Base-by-base conservation (phyloP, 371 early-diverging fungal species). In the Rhizopus sp. region DNA sequence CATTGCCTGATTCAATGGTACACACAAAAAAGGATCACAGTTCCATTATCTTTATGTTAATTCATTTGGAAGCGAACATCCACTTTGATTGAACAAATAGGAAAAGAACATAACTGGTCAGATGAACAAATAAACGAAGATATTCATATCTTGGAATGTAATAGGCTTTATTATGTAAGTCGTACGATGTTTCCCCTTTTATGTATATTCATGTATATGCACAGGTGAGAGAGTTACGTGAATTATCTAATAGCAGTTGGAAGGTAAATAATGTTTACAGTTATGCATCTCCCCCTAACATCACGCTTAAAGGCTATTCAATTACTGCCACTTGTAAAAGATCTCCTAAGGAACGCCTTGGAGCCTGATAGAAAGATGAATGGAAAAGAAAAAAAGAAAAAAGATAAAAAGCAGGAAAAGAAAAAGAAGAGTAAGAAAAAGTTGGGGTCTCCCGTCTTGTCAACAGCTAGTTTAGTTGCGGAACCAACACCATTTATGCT, bases 231-330 rank as follows among this genome's bases (percentile, higher is more conserved):
- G 87, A 87, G 53, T 64, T 87, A 23, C 81, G 85, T 29, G 72
- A 77, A 30, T 66, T 87, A 39, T 87, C 87, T 5, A 65, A 72
- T 13, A 69, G 80, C 41, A 87, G 87, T 58, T 87, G 87, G 87
- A 77, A 77, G 67, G 84, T 84, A 77, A 72, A 53, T 9, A 58
- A n/a, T 44, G 39, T 33, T 33, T 52, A 37, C 32, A 39, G 42
- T 33, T 5, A 29, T 7, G 23, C 30, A 50, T 15, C 1, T 39
- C 29, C 53, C 7, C 15, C 23, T 32, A 50, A 17, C 33, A 31
- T 6, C 4, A 34, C 30, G 5, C 33, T 31, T 7, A 47, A 45
- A 69, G 70, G 56, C 50, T 9, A 64, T 71, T 45, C 48, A 56
- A 59, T 39, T 72, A 15, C 45, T 72, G 9, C 73, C 69, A 9